These are phyloP conservation scores for Seiridium cupressi DNA, from an alignment of 2,329 filamentous ascomycete species.

Conservation along the genomic window DNA sequence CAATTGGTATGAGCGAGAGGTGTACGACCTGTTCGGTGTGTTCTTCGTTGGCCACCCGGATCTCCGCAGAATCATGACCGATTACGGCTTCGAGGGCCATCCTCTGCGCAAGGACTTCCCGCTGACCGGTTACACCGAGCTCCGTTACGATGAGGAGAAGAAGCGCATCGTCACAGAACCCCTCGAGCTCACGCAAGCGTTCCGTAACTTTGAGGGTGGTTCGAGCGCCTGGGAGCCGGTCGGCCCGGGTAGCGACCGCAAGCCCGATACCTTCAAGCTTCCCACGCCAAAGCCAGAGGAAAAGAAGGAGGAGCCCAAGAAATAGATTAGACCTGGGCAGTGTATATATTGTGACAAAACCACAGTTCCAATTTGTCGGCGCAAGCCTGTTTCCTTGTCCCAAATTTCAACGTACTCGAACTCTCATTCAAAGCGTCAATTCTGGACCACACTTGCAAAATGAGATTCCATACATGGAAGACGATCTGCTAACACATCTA, in stretches of 20 bases:
- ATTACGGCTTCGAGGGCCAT: slow-evolving; percentile 98
- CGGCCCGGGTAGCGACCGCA: slow-evolving; percentile 70
- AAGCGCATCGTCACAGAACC: slow-evolving; percentile 99
- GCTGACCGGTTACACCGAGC: slow-evolving; percentile 95
- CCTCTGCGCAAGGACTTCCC: slow-evolving; percentile 98
- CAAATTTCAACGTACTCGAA: too few species aligned
- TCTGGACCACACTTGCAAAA: too few species aligned
- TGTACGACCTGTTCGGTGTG: slow-evolving; percentile 95
- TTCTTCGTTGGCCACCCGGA: slow-evolving; percentile 97
- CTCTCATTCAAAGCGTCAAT: too few species aligned
- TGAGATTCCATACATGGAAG: too few species aligned
- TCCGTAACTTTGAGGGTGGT: slow-evolving; percentile 96
- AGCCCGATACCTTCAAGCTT: slow-evolving; percentile 86
- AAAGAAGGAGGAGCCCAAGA: slow-evolving; percentile 88
- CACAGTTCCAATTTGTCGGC: slow-evolving; percentile 1
- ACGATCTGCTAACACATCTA: too few species aligned
- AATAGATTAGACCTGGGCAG: slow-evolving; percentile 52
- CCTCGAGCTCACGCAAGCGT: slow-evolving; percentile 94
- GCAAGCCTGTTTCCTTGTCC: neutral
- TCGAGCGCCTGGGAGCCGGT: slow-evolving; percentile 68
- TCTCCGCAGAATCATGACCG: slow-evolving; percentile 96
- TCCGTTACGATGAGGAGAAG: slow-evolving; percentile 99
- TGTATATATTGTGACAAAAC: slow-evolving; percentile 32
- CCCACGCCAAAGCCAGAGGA: slow-evolving; percentile 94
- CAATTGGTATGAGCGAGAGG: slow-evolving; percentile 98